Conservation (phyloP, 768 basidiomycete genomes). For the Tricholoma furcatifolium region DNA sequence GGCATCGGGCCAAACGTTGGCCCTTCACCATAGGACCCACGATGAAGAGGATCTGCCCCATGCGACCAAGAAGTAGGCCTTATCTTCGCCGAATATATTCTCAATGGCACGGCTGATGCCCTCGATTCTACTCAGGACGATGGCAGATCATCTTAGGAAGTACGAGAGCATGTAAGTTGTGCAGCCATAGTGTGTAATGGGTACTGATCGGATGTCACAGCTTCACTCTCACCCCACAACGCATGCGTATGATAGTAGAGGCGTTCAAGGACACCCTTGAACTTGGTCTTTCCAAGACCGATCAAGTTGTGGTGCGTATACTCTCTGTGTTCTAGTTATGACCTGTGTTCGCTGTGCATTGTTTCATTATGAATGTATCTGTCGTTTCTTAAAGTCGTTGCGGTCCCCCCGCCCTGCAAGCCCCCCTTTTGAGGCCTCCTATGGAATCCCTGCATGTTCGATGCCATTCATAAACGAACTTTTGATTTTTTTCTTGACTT, state of each 20-base stretch:
- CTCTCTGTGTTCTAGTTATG: neutral
- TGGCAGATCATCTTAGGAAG: constrained; percentile 91
- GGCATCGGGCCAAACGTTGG: constrained; percentile 74
- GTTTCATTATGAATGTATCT: neutral
- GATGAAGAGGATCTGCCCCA: constrained; percentile 88
- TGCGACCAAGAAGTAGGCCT: constrained; percentile 84
- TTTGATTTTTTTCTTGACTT: neutral
- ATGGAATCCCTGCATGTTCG: neutral
- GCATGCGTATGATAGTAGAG: constrained; percentile 97
- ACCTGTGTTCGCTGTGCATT: neutral
- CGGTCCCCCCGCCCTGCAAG: neutral
- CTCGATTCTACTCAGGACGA: constrained; percentile 55
- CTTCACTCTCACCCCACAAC: constrained; percentile 84
- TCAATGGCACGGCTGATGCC: constrained; percentile 1
- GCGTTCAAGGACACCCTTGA: constrained; percentile 94
- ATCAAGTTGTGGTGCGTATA: constrained; percentile 82
- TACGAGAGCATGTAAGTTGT: constrained; percentile 78
- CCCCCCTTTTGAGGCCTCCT: neutral
- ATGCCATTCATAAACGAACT: neutral
- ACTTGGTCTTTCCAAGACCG: constrained; percentile 74
- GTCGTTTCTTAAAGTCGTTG: neutral
- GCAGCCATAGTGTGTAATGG: neutral
- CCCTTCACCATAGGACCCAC: constrained; percentile 85
- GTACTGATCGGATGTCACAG: constrained; percentile 32
- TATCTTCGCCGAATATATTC: constrained; percentile 6